A percentile compares a stretch with the other conserved stretches of the same genome.
Evolutionary conservation across 768 basidiomycete species (phyloP).

Genomic region (Austroboletus festivus): DNA sequence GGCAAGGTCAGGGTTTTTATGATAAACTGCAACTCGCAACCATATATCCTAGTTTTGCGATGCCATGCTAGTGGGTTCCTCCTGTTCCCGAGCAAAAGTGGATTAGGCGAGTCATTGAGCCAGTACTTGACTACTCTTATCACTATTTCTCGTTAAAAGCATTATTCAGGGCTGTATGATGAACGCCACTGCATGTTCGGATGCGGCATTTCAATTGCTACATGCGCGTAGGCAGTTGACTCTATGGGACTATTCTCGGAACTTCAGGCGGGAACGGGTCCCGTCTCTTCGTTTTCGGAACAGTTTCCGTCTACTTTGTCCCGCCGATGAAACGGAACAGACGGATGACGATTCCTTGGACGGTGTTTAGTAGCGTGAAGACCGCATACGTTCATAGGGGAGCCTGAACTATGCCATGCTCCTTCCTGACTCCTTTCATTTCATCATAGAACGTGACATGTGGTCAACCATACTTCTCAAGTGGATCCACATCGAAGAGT

Average conservation of each 20-base stretch:
- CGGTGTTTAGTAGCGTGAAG: slow-evolving; percentile 17
- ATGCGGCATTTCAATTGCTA: too few species aligned
- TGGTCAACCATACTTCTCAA: slow-evolving; percentile 16
- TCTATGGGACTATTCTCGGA: not conserved
- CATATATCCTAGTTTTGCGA: too few species aligned
- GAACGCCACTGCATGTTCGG: slow-evolving; percentile 24
- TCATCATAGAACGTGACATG: slow-evolving; percentile 3
- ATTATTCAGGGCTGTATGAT: slow-evolving; percentile 11
- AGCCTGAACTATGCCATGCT: slow-evolving; percentile 1
- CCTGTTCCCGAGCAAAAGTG: slow-evolving; percentile 7
- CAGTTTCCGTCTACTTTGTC: slow-evolving; percentile 2
- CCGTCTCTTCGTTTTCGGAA: slow-evolving; percentile 1
- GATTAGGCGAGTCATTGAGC: slow-evolving; percentile 20
- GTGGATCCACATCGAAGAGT: slow-evolving; percentile 16
- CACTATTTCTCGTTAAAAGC: slow-evolving; percentile 6
- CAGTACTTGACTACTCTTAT: slow-evolving; percentile 10
- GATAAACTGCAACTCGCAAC: too few species aligned
- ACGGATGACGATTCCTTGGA: slow-evolving; percentile 6
- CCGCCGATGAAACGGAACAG: slow-evolving; percentile 1
- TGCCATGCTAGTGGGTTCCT: too few species aligned
- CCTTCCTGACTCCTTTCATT: slow-evolving; percentile 18
- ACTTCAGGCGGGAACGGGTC: not conserved
- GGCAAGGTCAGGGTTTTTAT: too few species aligned
- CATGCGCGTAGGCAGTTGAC: too few species aligned
- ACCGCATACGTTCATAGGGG: not conserved